A percentile compares a stretch with the other conserved stretches of the same genome.
phyloP scores from a whole-genome alignment of 768 basidiomycete genomes.

The Auriscalpium microsporum region DNA sequence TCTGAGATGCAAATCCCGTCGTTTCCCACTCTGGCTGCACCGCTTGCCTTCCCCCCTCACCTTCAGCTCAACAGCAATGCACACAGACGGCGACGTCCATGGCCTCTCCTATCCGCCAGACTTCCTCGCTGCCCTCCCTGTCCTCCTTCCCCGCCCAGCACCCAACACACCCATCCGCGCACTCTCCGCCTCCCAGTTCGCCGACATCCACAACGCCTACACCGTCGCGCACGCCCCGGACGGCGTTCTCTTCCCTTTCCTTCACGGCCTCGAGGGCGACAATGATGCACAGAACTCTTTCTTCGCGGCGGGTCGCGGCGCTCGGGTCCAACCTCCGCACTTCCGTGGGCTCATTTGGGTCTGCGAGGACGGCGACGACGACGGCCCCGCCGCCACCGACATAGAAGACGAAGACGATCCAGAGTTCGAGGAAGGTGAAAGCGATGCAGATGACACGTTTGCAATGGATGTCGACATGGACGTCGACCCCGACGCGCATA shows the following conservation, averaged over 20 bases:
- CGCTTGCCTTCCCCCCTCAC: neutral
- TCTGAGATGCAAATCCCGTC: neutral
- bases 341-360: conserved; percentile 77
- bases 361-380: conserved; percentile 55
- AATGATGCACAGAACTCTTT: conserved; percentile 76
- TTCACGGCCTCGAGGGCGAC: conserved; percentile 79
- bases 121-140: conserved; percentile 20
- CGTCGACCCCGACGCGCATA: conserved; percentile 31
- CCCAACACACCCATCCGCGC: conserved; percentile 35
- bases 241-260: conserved; percentile 76
- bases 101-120: conserved; percentile 19
- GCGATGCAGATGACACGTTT: conserved; percentile 20
- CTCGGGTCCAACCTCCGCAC: conserved; percentile 26
- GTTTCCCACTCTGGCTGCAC: neutral
- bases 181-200: conserved; percentile 40
- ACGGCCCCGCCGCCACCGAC: conserved; percentile 25
- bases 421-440: conserved; percentile 9
- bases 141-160: conserved; percentile 26
- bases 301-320: conserved; percentile 39
- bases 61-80: neutral
- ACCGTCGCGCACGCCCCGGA: conserved; percentile 69
- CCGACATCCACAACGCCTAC: conserved; percentile 53
- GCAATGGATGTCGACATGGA: conserved; percentile 25
- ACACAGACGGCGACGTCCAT: neutral
- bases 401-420: conserved; percentile 20